Evolutionary conservation across 1,139 yeast genomes (phyloP).

Genomic region (Nadsonia starkeyi-henricii): DNA sequence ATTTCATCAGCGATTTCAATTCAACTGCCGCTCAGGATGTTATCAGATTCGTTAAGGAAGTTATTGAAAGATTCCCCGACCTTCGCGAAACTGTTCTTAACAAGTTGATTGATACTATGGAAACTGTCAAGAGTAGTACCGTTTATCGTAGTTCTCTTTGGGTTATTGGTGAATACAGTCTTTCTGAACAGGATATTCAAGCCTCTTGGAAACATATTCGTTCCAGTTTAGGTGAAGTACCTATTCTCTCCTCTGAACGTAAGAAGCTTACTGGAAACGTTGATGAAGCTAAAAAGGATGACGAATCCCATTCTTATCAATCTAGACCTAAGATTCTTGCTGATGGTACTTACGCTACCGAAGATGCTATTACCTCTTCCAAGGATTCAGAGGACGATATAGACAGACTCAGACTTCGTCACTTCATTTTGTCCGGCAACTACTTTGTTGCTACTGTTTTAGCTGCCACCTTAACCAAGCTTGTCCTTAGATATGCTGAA

Average conservation of each 20-base stretch:
- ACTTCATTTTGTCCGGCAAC: conserved; percentile 73
- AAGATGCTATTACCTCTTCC: conserved; percentile 58
- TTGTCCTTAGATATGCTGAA: conserved; percentile 64
- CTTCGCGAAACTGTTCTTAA: conserved; percentile 53
- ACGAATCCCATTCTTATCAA: conserved; percentile 6
- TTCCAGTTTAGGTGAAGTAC: conserved; percentile 77
- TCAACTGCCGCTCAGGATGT: conserved; percentile 84
- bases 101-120: conserved; percentile 51
- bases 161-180: conserved; percentile 88
- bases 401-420: conserved; percentile 60
- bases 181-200: conserved; percentile 60
- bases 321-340: conserved; percentile 69
- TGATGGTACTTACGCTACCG: conserved; percentile 98
- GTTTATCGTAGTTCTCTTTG: conserved; percentile 90
- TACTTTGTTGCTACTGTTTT: conserved; percentile 83
- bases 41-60: conserved; percentile 79
- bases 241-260: conserved; percentile 67
- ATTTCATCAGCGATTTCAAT: conserved; percentile 72
- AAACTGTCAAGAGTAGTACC: conserved; percentile 67
- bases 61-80: conserved; percentile 81
- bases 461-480: conserved; percentile 77
- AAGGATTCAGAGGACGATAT: conserved; percentile 21
- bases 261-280: conserved; percentile 27
- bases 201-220: conserved; percentile 82
- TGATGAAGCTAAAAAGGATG: conserved; percentile 13